Base-by-base conservation (phyloP, 345 rosid species). In the Geranium brycei region DNA sequence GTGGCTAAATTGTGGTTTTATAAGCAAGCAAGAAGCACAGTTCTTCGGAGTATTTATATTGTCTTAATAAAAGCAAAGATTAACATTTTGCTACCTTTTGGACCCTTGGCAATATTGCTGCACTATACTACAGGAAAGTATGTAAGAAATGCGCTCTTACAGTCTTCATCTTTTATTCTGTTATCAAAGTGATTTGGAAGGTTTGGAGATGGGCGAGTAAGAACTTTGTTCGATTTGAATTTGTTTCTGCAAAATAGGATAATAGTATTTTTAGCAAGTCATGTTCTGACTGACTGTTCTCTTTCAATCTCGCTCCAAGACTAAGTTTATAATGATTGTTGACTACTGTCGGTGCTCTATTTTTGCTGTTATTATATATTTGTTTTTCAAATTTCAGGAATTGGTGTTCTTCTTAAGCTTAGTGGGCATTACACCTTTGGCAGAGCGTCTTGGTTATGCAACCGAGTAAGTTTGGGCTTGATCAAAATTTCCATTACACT, bases 401-500 rank as follows among this genome's bases (percentile, higher is more conserved):
- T 68, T 72, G 77, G 80, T 82, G 57, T 82, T 82, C 72, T 66
- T 82, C 72, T 63, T 72, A 64, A 75, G 80, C 59, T 71, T 79
- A 71, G 63, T 82, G 63, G 86, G 83, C 57, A 82, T 77, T 61
- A 76, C 75, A 35, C 86, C 86, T 40, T 66, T 82, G 55, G 83
- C 86, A 3, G 86, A 82, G 77, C 77, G 82, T 57, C 69, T 82
- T 66, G 83, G 86, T 56, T 82, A 68, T 72, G 78, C 74, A 3
- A 82, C 83, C 7, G 83, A 79, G 82, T 79, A 73, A 65, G 83
- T 23, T 64, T 10, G 19, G 62, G 16, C 5, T 28, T 53, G 19
- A 58, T 58, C 17, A 35, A 16, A 40, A 14, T 58, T 47, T 13
- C 8, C 17, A 31, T 16, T 61, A 7, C 28, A 51, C 15, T 17